Evolutionary conservation across 23 red algal species (phyloP).

Genomic region (Chondrus crispus): DNA sequence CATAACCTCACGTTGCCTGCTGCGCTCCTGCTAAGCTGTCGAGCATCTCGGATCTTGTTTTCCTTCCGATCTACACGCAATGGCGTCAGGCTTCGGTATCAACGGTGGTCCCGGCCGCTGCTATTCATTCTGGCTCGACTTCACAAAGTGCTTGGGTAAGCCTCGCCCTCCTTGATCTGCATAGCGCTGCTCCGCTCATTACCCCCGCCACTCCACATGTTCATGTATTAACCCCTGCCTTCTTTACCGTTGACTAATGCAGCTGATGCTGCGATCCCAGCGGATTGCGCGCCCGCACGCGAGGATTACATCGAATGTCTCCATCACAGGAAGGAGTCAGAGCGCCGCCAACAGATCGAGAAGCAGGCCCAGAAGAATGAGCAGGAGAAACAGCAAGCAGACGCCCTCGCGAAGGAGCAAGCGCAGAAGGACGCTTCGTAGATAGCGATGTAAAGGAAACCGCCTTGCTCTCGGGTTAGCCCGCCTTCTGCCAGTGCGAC

Average conservation of each 20-base stretch:
- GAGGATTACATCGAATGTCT: constrained; percentile 79
- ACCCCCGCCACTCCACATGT: not conserved
- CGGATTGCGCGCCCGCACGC: constrained; percentile 40
- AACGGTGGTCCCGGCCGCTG: constrained; percentile 60
- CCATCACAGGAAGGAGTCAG: constrained; percentile 54
- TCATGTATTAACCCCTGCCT: not conserved
- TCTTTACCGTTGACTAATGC: not conserved
- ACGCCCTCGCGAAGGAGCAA: not conserved
- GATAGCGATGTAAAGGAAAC: too few species aligned
- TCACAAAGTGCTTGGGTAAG: constrained; percentile 67
- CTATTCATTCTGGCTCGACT: constrained; percentile 75
- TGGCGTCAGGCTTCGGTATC: constrained; percentile 63
- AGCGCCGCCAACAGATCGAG: constrained; percentile 10
- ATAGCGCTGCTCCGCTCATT: too few species aligned
- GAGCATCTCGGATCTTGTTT: not conserved
- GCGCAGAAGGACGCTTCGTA: not conserved
- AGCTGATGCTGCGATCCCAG: constrained; percentile 39
- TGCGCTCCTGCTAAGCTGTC: too few species aligned
- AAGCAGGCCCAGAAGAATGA: not conserved
- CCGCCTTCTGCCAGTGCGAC: too few species aligned
- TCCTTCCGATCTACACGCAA: not conserved
- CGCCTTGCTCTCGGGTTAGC: too few species aligned
- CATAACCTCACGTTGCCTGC: too few species aligned
- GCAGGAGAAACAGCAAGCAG: not conserved
- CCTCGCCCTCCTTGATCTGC: not conserved